Evolutionary conservation across 2,329 filamentous ascomycete genomes (phyloP).

Genomic region (Cercospora nicotianae): DNA sequence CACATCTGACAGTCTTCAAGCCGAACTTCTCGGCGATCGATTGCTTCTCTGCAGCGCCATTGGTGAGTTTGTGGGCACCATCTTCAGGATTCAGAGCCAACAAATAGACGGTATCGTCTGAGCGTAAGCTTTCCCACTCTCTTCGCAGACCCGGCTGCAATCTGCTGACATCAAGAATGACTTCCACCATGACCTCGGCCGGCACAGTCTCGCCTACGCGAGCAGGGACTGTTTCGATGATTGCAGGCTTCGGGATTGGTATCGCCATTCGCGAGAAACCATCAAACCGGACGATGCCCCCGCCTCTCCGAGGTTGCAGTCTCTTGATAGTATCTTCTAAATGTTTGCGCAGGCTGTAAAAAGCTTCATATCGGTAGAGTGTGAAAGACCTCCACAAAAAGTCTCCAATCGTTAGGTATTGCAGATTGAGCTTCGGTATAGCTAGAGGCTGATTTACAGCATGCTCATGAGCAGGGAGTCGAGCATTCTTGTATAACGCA

Average conservation of each 20-base stretch:
- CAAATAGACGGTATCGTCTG: conserved; percentile 87
- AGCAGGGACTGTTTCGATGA: conserved; percentile 81
- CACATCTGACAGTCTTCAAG: conserved; percentile 71
- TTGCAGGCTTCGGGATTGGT: conserved; percentile 78
- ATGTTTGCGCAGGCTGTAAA: conserved; percentile 90
- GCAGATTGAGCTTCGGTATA: conserved; percentile 90
- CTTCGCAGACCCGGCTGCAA: conserved; percentile 72
- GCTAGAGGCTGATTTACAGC: conserved; percentile 84
- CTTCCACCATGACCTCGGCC: conserved; percentile 38
- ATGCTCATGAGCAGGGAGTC: conserved; percentile 81
- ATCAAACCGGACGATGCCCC: conserved; percentile 68
- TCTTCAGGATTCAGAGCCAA: conserved; percentile 68
- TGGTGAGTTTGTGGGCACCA: conserved; percentile 51
- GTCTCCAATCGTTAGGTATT: conserved; percentile 92
- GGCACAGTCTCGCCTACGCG: conserved; percentile 77
- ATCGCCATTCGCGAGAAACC: conserved; percentile 92
- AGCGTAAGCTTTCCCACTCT: conserved; percentile 87
- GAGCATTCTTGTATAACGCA: conserved; percentile 73
- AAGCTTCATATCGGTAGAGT: conserved; percentile 84
- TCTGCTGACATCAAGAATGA: conserved; percentile 70
- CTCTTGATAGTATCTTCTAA: conserved; percentile 80
- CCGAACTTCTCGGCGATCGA: conserved; percentile 62
- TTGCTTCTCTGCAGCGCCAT: conserved; percentile 51
- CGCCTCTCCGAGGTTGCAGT: conserved; percentile 66
- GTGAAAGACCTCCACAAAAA: conserved; percentile 95